Conservation (phyloP, 495 filamentous ascomycete genomes). For the Hypoxylon cercidicola region DNA sequence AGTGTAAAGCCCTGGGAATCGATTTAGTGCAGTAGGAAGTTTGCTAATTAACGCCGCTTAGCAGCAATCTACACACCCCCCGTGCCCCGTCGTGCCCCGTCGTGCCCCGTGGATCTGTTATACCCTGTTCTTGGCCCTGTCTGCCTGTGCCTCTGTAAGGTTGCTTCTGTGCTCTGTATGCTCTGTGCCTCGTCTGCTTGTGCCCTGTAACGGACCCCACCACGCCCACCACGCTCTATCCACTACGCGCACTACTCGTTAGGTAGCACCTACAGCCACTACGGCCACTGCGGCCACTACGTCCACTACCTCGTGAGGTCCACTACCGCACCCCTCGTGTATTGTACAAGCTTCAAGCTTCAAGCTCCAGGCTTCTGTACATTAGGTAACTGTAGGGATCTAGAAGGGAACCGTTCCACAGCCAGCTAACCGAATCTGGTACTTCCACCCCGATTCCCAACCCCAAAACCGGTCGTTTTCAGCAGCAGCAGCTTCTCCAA, state of each 20-base stretch:
- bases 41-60: conserved; percentile 35
- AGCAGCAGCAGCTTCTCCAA: conserved; percentile 37
- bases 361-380: background rate
- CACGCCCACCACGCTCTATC: conserved; percentile 11
- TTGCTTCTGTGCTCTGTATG: too few relatives aligned
- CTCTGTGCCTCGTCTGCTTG: background rate
- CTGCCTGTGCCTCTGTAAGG: too few relatives aligned
- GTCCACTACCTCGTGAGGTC: background rate
- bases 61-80: conserved; percentile 26
- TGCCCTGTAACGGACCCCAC: conserved; percentile 25
- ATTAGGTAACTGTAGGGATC: conserved; percentile 9
- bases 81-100: too few relatives aligned
- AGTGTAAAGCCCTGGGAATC: conserved; percentile 12
- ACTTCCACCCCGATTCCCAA: conserved; percentile 32
- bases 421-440: conserved; percentile 33
- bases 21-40: conserved; percentile 33
- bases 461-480: conserved; percentile 34
- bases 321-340: conserved; percentile 1
- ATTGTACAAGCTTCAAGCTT: conserved; percentile 1
- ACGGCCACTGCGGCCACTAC: conserved; percentile 11
- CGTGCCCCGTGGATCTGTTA: background rate
- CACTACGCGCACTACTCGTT: conserved; percentile 22
- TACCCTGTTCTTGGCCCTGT: too few relatives aligned
- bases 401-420: conserved; percentile 22
- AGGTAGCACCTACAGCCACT: conserved; percentile 22